These are phyloP conservation scores for Eucalyptus tenuipes DNA, from an alignment of 345 rosid genomes.

Conservation along the genomic window DNA sequence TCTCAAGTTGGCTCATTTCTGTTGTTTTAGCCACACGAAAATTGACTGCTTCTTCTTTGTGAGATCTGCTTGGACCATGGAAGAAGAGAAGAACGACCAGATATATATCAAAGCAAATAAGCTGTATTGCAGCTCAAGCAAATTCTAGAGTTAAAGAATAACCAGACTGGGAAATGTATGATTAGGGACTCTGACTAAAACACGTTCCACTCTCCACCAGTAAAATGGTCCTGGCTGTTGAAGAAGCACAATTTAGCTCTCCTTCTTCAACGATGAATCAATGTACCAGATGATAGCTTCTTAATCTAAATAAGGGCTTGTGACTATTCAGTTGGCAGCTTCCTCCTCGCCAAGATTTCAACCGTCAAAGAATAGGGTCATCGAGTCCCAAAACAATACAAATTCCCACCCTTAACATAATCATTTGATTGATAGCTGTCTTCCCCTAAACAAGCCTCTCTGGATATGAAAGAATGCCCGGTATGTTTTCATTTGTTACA, in stretches of 20 bases:
- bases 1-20: constrained; percentile 74
- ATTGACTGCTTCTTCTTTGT: constrained; percentile 78
- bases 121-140: not conserved
- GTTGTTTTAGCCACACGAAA: constrained; percentile 59
- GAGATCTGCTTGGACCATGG: constrained; percentile 33
- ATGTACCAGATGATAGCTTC: not conserved
- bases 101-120: not conserved
- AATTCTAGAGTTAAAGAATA: not conserved
- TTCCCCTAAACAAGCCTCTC: not conserved
- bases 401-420: not conserved
- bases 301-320: not conserved
- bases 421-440: not conserved
- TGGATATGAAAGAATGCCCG: not conserved
- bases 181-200: not conserved
- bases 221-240: not conserved
- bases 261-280: not conserved
- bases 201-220: not conserved
- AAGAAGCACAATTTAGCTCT: not conserved
- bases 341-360: not conserved
- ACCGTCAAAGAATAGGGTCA: not conserved
- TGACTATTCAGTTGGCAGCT: not conserved
- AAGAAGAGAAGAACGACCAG: not conserved
- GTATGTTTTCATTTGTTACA: not conserved
- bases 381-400: not conserved
- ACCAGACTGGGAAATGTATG: not conserved